Conservation (phyloP, 192 early-diverging fungal genomes). For the Backusella sp. region DNA sequence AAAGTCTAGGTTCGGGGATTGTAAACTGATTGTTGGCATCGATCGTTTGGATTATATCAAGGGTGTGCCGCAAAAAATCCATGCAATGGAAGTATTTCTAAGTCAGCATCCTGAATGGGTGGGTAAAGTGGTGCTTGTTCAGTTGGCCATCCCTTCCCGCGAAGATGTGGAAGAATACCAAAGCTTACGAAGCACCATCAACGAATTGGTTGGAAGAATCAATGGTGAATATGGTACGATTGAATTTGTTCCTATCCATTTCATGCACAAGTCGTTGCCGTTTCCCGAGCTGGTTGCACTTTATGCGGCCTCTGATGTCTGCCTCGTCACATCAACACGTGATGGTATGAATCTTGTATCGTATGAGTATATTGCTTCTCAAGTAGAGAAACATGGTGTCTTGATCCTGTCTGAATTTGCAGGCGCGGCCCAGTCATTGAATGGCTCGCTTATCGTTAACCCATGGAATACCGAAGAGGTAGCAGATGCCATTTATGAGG, state of each 20-base stretch:
- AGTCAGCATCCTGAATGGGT: constrained; percentile 87
- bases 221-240: constrained; percentile 96
- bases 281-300: constrained; percentile 96
- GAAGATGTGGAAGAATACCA: constrained; percentile 99
- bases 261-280: constrained; percentile 92
- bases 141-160: constrained; percentile 97
- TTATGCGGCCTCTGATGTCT: constrained; percentile 95
- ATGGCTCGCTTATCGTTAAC: constrained; percentile 97
- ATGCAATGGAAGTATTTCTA: constrained; percentile 93
- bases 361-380: constrained; percentile 96
- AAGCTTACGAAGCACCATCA: constrained; percentile 88
- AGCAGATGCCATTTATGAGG: constrained; percentile 82
- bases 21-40: constrained; percentile 94
- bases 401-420: constrained; percentile 98
- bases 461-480: constrained; percentile 99
- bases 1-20: constrained; percentile 79
- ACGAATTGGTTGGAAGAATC: constrained; percentile 97
- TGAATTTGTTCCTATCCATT: constrained; percentile 98
- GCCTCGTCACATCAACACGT: constrained; percentile 94
- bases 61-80: constrained; percentile 98
- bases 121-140: constrained; percentile 92
- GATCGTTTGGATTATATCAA: constrained; percentile 99
- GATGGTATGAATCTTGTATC: constrained; percentile 99
- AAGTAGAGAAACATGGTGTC: constrained; percentile 91
- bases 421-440: constrained; percentile 96